Conservation (phyloP, 371 early-diverging fungal species). For the Apophysomyces variabilis region DNA sequence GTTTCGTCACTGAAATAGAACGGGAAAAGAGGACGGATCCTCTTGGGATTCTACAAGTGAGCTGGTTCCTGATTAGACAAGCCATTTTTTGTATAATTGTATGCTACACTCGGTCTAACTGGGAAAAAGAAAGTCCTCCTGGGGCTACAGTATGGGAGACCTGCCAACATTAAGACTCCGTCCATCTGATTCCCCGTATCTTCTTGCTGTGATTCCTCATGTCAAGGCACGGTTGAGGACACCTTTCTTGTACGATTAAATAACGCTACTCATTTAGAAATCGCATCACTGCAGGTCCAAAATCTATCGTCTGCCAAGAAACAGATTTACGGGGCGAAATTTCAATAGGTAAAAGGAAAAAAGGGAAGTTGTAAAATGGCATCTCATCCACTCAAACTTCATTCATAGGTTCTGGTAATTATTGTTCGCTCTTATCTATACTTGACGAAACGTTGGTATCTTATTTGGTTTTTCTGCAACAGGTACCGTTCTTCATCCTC, state of each 20-base stretch:
- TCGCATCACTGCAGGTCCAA: slow-evolving; percentile 54
- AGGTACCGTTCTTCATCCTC: slow-evolving; percentile 81
- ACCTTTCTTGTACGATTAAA: neutral
- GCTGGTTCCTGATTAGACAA: neutral
- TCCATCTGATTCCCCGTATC: no score
- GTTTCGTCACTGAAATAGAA: neutral
- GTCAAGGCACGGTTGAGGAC: neutral
- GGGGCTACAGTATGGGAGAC: no score
- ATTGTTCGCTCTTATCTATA: neutral
- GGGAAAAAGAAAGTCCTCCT: neutral
- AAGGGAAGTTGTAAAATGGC: neutral
- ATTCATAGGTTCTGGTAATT: slow-evolving; percentile 22
- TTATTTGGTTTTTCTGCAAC: slow-evolving; percentile 6
- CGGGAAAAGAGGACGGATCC: neutral
- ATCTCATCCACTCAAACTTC: neutral
- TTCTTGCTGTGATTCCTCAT: neutral
- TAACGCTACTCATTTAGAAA: slow-evolving; percentile 21
- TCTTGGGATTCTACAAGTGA: neutral
- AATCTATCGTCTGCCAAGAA: slow-evolving; percentile 70
- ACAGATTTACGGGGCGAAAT: slow-evolving; percentile 67
- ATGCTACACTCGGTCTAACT: neutral
- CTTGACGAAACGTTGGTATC: neutral
- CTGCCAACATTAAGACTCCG: no score
- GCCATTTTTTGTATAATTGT: no score
- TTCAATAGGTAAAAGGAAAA: slow-evolving; percentile 51